Base-by-base conservation (phyloP, 768 basidiomycete genomes). In the Suillus subaureus region DNA sequence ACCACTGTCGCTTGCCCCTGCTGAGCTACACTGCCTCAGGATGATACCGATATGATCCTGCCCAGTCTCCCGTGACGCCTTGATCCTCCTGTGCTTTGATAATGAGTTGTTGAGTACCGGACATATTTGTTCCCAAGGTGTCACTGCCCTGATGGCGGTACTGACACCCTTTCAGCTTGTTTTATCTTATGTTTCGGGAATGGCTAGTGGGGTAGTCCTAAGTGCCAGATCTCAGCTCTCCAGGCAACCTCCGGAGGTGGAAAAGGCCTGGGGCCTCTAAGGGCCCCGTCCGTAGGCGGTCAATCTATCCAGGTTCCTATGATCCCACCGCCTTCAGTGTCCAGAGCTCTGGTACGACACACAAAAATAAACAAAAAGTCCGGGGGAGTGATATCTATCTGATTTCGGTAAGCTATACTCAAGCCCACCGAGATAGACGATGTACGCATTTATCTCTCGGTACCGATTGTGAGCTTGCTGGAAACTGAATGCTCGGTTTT, bases 341-440 rank as follows among this genome's bases (percentile, higher is more conserved):
- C 35, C 26, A 18, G 15, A 16, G 39, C 23, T 58, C 39, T 42
- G 40, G 12, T 40, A 31, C 26, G 58, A 31, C 40, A 31, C 26
- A 28, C 26, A 60, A 60, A 42, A 60, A 60, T 60, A 60, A 42
- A 31, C 18, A 40, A 60, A 40, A 21, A 28, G 26, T 60, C 58
- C 40, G 23, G 23, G 33, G 35, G 23, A 57, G 37, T 39, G 56
- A 11, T 42, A 28, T 28, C 18, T 60, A 60, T 42, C 58, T 60
- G 26, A 28, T 39, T 58, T 28, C 39, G 57, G 57, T 58, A 58
- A 40, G 18, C 11, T 18, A 58, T 40, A 58, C 57, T 40, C 57
- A 40, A 28, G 57, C 39, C 6, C 11, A 12, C 58, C 26, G 39
- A 16, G 37, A 28, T 18, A 28, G 26, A 26, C 23, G 18, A 18